These are phyloP conservation scores for Ploettnerulaceae sp. DNA, from an alignment of 2,329 filamentous ascomycete species.

Conservation along the genomic window DNA sequence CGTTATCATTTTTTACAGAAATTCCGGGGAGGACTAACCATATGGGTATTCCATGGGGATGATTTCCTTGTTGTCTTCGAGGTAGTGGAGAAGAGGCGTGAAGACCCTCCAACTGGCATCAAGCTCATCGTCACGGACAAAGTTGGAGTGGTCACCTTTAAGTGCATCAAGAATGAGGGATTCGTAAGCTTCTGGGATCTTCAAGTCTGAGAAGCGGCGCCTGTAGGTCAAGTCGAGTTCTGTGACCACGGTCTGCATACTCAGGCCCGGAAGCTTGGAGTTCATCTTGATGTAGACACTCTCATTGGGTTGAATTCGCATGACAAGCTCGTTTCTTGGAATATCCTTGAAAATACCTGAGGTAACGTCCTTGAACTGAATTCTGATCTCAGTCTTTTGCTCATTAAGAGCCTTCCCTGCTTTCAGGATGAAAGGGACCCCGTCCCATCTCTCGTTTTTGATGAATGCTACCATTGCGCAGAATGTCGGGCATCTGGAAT, in stretches of 20 bases:
- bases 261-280: constrained; percentile 95
- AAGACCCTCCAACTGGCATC: constrained; percentile 99
- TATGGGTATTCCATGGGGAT: constrained; percentile 99
- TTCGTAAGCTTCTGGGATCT: constrained; percentile 99
- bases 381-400: constrained; percentile 98
- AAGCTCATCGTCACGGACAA: constrained; percentile 92
- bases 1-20: neutral
- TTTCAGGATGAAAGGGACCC: constrained; percentile 98
- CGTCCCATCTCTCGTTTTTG: constrained; percentile 99
- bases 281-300: constrained; percentile 99
- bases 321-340: constrained; percentile 96
- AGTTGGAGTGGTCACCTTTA: constrained; percentile 99
- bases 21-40: constrained; percentile 48
- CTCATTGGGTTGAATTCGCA: constrained; percentile 98
- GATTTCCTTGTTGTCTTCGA: constrained; percentile 99
- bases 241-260: constrained; percentile 98
- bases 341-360: constrained; percentile 99
- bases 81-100: constrained; percentile 92
- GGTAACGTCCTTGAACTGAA: constrained; percentile 99
- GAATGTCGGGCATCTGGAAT: constrained; percentile 96
- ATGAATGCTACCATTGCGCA: constrained; percentile 96
- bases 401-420: constrained; percentile 98
- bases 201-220: constrained; percentile 95
- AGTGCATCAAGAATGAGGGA: constrained; percentile 94
- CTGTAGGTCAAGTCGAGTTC: constrained; percentile 98